A percentile compares a stretch with the other conserved stretches of the same genome.
Conservation (phyloP, 129 eudicot species). For the Flaveria bidentis region DNA sequence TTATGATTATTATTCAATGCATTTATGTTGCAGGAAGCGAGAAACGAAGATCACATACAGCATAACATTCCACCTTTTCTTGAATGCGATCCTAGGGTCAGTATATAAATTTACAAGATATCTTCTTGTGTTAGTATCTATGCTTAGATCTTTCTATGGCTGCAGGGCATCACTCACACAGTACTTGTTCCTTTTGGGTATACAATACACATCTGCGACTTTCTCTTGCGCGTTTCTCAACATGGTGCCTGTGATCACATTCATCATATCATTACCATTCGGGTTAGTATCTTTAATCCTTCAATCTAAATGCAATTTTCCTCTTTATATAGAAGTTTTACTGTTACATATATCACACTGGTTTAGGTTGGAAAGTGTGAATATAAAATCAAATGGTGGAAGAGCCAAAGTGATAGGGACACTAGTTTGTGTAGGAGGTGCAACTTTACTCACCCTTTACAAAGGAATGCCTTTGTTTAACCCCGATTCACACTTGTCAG, state of each 20-base stretch:
- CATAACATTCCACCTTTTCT: slow-evolving; percentile 48
- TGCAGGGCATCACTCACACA: slow-evolving; percentile 69
- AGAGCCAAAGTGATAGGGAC: slow-evolving; percentile 70
- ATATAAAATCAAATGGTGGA: slow-evolving; percentile 54
- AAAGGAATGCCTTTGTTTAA: slow-evolving; percentile 59
- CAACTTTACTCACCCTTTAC: slow-evolving; percentile 53
- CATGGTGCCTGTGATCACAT: slow-evolving; percentile 72
- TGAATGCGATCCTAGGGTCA: slow-evolving; percentile 72
- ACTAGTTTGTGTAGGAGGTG: slow-evolving; percentile 60
- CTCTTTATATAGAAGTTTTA: not conserved
- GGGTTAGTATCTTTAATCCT: slow-evolving; percentile 42
- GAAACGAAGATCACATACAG: slow-evolving; percentile 50
- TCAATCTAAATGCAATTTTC: not conserved
- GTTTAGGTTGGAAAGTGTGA: slow-evolving; percentile 62
- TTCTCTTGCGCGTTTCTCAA: slow-evolving; percentile 72
- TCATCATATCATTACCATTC: slow-evolving; percentile 62
- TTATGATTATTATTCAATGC: not conserved
- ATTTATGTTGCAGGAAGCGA: slow-evolving; percentile 49
- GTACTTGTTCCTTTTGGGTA: slow-evolving; percentile 66
- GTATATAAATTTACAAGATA: slow-evolving; percentile 7
- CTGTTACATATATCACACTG: not conserved
- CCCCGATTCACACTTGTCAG: slow-evolving; percentile 31
- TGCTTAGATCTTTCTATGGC: not conserved
- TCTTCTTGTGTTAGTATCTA: slow-evolving; percentile 7
- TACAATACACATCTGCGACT: slow-evolving; percentile 68